Evolutionary conservation across 2,329 filamentous ascomycete genomes (phyloP), one percentile per base, ranked within the genome.

Genomic region (Fusarium tupiense): DNA sequence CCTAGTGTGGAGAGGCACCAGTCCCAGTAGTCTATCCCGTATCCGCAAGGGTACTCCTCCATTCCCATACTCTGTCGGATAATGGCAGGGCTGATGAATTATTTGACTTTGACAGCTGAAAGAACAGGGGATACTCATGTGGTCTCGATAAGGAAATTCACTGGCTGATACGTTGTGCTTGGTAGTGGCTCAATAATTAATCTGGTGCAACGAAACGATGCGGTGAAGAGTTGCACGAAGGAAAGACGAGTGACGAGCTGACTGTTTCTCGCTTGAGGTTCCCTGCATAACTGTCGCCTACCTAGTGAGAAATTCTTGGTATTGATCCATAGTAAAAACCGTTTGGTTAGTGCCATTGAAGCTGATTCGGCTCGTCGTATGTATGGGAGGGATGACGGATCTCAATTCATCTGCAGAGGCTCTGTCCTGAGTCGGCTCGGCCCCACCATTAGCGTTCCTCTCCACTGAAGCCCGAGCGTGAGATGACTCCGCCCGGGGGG

Each of bases 391-490:
- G 9, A 26, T 52, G 49, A 52, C 33, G 31, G 49, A 52, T 49
- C 56, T 49, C 26, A 59, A 52, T 22, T 50, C 67, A 70, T 64
- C 46, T 70, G 47, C 60, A 71, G 72, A 74, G 72, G 72, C 72
- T 74, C 72, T 72, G 69, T 75, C 64, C 64, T 75, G 38, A 72
- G 72, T 69, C 57, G 52, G 59, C 43, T 59, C 43, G 57, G 61
- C 64, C 60, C 72, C 72, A 56, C 61, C 57, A 43, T 61, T 50
- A 38, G 68, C 52, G 41, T 72, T 10, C 19, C 44, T 46, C 53
- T 63, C 72, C 53, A 64, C 67, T 53, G 57, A 61, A 71, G 71
- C 33, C 64, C 53, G 53, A 72, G 71, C 57, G 49, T 54, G 47
- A 66, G 69, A 50, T 63, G 49, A 61, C 54, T 61, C 44, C 61